Evolutionary conservation across 108 stramenopile genomes (phyloP).

Genomic region (Nitzschia sp.): DNA sequence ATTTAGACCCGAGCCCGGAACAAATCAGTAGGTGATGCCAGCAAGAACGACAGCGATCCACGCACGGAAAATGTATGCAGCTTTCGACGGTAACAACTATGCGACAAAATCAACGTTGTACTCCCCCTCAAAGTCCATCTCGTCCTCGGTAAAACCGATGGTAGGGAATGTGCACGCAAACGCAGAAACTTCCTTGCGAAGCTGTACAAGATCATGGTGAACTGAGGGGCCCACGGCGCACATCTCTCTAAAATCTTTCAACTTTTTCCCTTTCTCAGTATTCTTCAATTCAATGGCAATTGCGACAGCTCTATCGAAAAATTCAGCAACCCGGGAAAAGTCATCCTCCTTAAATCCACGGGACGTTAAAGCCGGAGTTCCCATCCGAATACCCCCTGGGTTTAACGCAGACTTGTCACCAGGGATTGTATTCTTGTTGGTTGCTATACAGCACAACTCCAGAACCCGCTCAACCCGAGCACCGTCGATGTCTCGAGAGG

Average conservation of each 20-base stretch:
- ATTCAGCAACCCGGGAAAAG: conserved; percentile 94
- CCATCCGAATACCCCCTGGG: conserved; percentile 99
- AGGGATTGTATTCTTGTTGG: conserved; percentile 97
- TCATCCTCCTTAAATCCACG: conserved; percentile 98
- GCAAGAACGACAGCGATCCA: too few relatives aligned
- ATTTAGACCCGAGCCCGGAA: background rate
- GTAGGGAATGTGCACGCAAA: conserved; percentile 96
- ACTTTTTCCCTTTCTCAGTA: conserved; percentile 83
- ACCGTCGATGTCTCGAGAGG: conserved; percentile 89
- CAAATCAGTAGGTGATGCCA: too few relatives aligned
- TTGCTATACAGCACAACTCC: conserved; percentile 95
- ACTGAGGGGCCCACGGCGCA: conserved; percentile 91
- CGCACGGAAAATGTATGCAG: background rate
- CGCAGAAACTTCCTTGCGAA: conserved; percentile 89
- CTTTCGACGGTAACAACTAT: too few relatives aligned
- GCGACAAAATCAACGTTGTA: conserved; percentile 89
- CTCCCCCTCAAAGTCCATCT: conserved; percentile 83
- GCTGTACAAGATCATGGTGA: conserved; percentile 79
- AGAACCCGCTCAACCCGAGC: conserved; percentile 97
- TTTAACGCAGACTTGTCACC: conserved; percentile 94
- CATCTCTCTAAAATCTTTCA: conserved; percentile 91
- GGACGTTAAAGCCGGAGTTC: conserved; percentile 97
- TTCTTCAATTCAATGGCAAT: conserved; percentile 89
- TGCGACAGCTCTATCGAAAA: conserved; percentile 94
- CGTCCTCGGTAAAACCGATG: conserved; percentile 92